Conservation (phyloP, 768 basidiomycete genomes). For the Leucocoprinus birnbaumii region DNA sequence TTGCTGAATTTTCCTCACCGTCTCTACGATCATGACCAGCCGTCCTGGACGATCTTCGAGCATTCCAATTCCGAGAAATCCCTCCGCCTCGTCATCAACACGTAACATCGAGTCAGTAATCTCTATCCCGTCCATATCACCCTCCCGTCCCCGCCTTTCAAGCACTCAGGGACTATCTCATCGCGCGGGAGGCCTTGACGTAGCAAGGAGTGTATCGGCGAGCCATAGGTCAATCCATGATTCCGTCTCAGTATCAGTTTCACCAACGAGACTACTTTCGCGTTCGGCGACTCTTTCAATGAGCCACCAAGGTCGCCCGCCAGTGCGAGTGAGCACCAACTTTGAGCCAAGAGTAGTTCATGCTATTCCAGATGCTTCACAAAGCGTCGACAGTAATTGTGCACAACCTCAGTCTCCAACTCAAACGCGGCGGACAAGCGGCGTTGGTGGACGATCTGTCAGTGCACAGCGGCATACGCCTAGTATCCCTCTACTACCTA, state of each 20-base stretch:
- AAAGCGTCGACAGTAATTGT: conserved; percentile 40
- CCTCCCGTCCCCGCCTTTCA: conserved; percentile 37
- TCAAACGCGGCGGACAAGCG: conserved; percentile 20
- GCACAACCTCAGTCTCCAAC: conserved; percentile 33
- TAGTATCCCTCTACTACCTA: conserved; percentile 25
- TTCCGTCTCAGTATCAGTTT: conserved; percentile 14
- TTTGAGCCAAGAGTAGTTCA: conserved; percentile 75
- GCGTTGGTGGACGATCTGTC: conserved; percentile 14
- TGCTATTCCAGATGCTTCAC: conserved; percentile 37
- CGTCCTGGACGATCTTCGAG: conserved; percentile 62
- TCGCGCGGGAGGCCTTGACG: background rate
- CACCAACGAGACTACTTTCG: conserved; percentile 43
- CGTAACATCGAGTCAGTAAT: conserved; percentile 66
- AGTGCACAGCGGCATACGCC: conserved; percentile 23
- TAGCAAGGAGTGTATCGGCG: conserved; percentile 6
- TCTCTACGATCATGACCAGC: conserved; percentile 24
- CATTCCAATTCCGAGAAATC: conserved; percentile 61
- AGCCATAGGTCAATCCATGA: conserved; percentile 8
- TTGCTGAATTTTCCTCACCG: no score
- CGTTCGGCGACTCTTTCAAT: conserved; percentile 24
- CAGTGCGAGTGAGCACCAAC: conserved; percentile 19
- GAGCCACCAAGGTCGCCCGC: conserved; percentile 27
- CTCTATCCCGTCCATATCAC: conserved; percentile 51
- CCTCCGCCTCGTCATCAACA: conserved; percentile 41
- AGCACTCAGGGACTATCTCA: conserved; percentile 23